Evolutionary conservation across 2,329 filamentous ascomycete species (phyloP).

Genomic region (Cladosporium oxysporum): DNA sequence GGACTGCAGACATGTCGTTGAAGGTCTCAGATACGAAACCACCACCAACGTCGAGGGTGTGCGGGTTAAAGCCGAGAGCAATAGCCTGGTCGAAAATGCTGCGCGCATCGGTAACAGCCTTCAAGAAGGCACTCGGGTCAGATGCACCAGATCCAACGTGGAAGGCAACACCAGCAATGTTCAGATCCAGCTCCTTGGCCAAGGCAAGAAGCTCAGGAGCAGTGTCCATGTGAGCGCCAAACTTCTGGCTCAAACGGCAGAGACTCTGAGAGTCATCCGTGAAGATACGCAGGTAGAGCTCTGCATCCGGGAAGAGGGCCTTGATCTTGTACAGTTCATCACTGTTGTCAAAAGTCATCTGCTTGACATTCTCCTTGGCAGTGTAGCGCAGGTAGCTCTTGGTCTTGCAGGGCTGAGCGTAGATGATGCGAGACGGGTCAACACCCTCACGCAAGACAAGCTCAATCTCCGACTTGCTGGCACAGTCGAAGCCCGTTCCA

Average conservation of each 20-base stretch:
- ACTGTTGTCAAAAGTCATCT: conserved; percentile 99
- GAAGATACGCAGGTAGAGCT: conserved; percentile 90
- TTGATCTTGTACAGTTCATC: conserved; percentile 99
- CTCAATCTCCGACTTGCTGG: conserved; percentile 96
- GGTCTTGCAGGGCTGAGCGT: conserved; percentile 99
- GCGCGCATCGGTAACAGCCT: conserved; percentile 87
- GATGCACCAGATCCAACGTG: conserved; percentile 96
- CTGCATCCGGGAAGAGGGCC: conserved; percentile 82
- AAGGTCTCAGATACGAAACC: conserved; percentile 92
- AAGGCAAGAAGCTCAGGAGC: conserved; percentile 75
- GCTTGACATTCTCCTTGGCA: conserved; percentile 78
- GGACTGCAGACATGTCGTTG: conserved; percentile 80
- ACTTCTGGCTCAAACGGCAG: conserved; percentile 96
- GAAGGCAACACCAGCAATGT: conserved; percentile 95
- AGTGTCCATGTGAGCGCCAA: conserved; percentile 84
- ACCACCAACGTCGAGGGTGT: conserved; percentile 89
- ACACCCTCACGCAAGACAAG: conserved; percentile 81
- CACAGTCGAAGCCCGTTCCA: conserved; percentile 96
- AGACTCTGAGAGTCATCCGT: conserved; percentile 95
- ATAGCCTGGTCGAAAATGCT: conserved; percentile 83
- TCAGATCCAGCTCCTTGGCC: conserved; percentile 79
- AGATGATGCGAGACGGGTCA: conserved; percentile 90
- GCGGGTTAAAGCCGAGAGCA: conserved; percentile 74
- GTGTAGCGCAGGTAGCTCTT: conserved; percentile 96
- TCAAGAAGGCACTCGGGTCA: conserved; percentile 86